Conservation (phyloP, 352 stramenopile genomes). For the Halophytophthora polymorphica region DNA sequence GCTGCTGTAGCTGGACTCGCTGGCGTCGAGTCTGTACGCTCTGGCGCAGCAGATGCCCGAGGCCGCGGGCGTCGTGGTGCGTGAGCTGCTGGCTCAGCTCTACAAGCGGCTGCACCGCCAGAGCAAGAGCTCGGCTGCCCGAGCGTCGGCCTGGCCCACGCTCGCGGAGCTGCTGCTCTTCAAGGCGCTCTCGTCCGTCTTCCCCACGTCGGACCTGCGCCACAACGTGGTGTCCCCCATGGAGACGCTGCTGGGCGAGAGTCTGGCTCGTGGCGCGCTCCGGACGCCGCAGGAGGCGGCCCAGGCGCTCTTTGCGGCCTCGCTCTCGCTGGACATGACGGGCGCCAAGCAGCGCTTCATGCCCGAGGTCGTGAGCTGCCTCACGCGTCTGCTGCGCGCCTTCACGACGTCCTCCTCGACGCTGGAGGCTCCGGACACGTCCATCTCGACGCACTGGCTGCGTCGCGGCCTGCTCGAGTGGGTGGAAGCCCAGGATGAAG, state of each 20-base stretch:
- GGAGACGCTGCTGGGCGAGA: constrained; percentile 90
- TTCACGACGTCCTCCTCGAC: constrained; percentile 30
- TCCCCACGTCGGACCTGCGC: constrained; percentile 92
- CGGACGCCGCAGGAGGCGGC: constrained; percentile 71
- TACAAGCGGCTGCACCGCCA: constrained; percentile 86
- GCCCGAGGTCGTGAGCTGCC: constrained; percentile 74
- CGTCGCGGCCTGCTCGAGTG: constrained; percentile 45
- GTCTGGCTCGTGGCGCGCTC: constrained; percentile 76
- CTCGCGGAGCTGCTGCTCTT: constrained; percentile 90
- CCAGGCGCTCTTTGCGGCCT: constrained; percentile 76
- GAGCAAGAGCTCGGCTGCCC: constrained; percentile 30
- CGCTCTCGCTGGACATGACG: constrained; percentile 66
- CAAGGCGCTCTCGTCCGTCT: constrained; percentile 86
- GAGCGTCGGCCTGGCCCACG: constrained; percentile 81
- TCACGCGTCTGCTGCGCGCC: constrained; percentile 50
- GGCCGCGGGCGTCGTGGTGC: constrained; percentile 83
- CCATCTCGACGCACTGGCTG: constrained; percentile 38
- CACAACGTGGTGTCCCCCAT: constrained; percentile 93
- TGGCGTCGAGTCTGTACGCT: constrained; percentile 84
- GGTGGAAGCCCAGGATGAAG: constrained; percentile 14
- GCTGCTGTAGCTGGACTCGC: constrained; percentile 67
- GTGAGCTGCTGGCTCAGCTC: constrained; percentile 89
- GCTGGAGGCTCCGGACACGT: constrained; percentile 3
- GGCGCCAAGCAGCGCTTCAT: constrained; percentile 89
- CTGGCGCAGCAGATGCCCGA: constrained; percentile 91